A percentile compares a stretch with the other conserved stretches of the same genome.
phyloP scores from a whole-genome alignment of 2,329 filamentous ascomycete genomes.

The Aspergillus uvarum region DNA sequence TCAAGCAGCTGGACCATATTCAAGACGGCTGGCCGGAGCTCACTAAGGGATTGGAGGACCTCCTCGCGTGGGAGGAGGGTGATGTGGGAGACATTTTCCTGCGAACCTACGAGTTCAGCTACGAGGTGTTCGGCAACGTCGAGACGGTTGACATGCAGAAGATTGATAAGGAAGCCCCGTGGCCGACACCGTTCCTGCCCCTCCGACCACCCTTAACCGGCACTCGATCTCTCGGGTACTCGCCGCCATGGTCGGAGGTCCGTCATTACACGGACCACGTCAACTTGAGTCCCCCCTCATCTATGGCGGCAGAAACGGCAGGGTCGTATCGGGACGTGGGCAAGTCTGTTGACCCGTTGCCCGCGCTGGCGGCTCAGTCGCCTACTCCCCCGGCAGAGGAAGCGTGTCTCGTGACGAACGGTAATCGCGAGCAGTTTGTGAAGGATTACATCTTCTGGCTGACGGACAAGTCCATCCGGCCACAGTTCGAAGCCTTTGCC shows the following conservation, averaged over 20 bases:
- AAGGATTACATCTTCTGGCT: slow-evolving; percentile 83
- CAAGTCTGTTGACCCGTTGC: slow-evolving; percentile 27
- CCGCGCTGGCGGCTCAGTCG: slow-evolving; percentile 25
- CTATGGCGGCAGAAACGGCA: slow-evolving; percentile 22
- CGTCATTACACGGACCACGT: slow-evolving; percentile 21
- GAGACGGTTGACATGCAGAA: slow-evolving; percentile 57
- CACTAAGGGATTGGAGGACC: slow-evolving; percentile 67
- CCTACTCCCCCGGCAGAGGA: slow-evolving; percentile 46
- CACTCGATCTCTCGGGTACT: slow-evolving; percentile 8
- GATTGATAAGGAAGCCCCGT: slow-evolving; percentile 36
- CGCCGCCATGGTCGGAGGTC: slow-evolving; percentile 25
- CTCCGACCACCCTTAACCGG: slow-evolving; percentile 3
- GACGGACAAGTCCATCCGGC: slow-evolving; percentile 71
- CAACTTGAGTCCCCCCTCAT: slow-evolving; percentile 22
- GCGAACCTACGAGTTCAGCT: slow-evolving; percentile 83
- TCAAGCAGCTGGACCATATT: slow-evolving; percentile 72
- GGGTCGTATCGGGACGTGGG: slow-evolving; percentile 18
- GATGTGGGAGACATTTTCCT: slow-evolving; percentile 78
- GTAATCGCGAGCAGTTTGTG: slow-evolving; percentile 75
- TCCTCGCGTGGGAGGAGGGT: slow-evolving; percentile 79
- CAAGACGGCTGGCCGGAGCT: slow-evolving; percentile 84
- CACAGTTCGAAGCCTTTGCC: slow-evolving; percentile 78
- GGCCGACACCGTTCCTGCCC: slow-evolving; percentile 28
- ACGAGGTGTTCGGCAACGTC: slow-evolving; percentile 56
- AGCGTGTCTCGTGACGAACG: slow-evolving; percentile 73